phyloP scores from a whole-genome alignment of 371 early-diverging fungal genomes.

The Mortierella sp. region DNA sequence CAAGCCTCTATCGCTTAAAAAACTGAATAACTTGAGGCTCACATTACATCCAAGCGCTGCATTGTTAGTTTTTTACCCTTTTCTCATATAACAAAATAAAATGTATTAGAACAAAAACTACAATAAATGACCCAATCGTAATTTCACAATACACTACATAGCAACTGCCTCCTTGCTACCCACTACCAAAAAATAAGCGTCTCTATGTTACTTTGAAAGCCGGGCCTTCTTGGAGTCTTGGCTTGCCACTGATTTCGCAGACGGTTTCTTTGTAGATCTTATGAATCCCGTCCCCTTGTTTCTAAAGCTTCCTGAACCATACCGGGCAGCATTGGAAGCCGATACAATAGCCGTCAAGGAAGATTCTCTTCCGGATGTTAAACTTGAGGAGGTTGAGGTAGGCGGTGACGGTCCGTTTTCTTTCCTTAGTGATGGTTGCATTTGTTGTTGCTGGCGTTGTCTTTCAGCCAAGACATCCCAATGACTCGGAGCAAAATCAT shows the following conservation, averaged over 20 bases:
- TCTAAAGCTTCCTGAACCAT: constrained; percentile 29
- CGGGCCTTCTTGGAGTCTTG: not conserved
- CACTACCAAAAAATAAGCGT: not conserved
- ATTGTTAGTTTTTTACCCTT: too few relatives aligned
- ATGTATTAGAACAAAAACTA: too few relatives aligned
- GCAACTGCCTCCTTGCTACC: too few relatives aligned
- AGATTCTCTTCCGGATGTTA: constrained; percentile 14
- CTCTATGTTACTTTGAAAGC: not conserved
- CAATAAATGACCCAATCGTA: too few relatives aligned
- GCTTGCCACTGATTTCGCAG: not conserved
- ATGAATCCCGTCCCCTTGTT: constrained; percentile 20
- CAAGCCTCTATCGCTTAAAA: too few relatives aligned
- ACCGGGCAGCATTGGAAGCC: constrained; percentile 38
- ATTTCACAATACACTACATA: too few relatives aligned
- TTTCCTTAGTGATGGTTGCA: constrained; percentile 6
- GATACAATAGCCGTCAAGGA: constrained; percentile 35
- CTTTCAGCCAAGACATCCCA: constrained; percentile 45
- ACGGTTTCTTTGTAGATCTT: not conserved
- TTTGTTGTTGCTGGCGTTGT: constrained; percentile 22
- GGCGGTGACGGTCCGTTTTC: not conserved
- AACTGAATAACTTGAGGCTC: too few relatives aligned
- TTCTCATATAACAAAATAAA: too few relatives aligned
- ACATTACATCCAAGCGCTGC: too few relatives aligned
- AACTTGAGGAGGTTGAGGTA: not conserved
- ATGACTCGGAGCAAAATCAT: constrained; percentile 39